Conservation (phyloP, 2,329 filamentous ascomycete species). For the Diaporthe caulivora region DNA sequence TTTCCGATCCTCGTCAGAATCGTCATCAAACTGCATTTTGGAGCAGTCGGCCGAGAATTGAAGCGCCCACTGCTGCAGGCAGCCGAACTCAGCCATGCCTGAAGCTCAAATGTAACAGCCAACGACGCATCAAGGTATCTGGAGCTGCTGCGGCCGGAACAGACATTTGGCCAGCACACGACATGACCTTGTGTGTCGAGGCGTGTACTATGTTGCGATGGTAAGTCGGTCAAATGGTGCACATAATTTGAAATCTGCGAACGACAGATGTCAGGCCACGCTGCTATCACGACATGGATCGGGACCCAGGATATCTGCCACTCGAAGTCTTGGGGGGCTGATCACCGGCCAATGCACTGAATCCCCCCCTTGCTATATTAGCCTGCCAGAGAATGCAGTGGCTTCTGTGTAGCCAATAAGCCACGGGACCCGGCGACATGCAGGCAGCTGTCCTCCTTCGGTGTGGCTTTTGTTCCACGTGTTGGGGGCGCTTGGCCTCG, state of each 20-base stretch:
- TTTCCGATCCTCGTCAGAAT: background rate
- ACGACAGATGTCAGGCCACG: background rate
- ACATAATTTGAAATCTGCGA: background rate
- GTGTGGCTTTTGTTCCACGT: background rate
- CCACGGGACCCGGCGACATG: background rate
- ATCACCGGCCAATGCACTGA: background rate
- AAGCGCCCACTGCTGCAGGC: background rate
- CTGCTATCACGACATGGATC: background rate
- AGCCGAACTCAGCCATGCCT: background rate
- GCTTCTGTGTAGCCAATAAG: background rate
- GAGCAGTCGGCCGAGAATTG: background rate
- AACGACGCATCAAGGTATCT: background rate
- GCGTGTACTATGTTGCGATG: background rate
- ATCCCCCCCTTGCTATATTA: background rate
- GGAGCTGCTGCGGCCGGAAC: background rate
- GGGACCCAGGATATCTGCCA: no score
- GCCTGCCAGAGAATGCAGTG: background rate
- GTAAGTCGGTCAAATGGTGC: background rate
- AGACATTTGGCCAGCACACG: background rate
- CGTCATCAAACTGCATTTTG: background rate
- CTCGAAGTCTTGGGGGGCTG: background rate
- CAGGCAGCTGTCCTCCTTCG: background rate
- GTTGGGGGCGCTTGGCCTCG: background rate
- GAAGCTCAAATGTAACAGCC: background rate
- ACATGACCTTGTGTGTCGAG: background rate